Percentiles rank a stretch among this genome's conserved stretches.
Evolutionary conservation across 176 grass and related monocot genomes (phyloP).

Genomic region (Bolboschoenus planiculmis): DNA sequence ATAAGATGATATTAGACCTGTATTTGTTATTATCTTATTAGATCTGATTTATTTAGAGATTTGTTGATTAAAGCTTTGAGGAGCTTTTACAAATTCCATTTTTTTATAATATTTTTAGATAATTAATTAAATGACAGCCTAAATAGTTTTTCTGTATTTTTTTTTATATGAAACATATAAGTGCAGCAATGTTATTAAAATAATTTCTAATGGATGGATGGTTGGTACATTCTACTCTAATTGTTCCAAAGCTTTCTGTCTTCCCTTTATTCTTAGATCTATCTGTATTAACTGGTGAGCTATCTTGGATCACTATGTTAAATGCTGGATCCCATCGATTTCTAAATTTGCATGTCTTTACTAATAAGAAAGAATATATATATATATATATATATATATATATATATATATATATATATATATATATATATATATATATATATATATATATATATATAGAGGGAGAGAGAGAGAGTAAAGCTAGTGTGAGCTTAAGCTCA

Average conservation of each 20-base stretch:
- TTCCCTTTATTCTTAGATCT: background rate
- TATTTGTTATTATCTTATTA: background rate
- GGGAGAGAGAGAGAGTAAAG: too few relatives aligned
- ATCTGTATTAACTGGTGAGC: background rate
- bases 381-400: too few relatives aligned
- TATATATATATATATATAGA: too few relatives aligned
- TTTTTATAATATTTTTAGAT: background rate
- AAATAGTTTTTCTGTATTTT: background rate
- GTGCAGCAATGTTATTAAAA: background rate
- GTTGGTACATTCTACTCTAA: background rate
- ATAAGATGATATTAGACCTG: background rate
- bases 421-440: too few relatives aligned
- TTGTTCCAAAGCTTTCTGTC: background rate
- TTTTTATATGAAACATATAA: background rate
- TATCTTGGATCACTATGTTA: background rate
- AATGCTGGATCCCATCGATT: background rate
- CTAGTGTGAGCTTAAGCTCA: too few relatives aligned
- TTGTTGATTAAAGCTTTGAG: background rate
- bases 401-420: too few relatives aligned
- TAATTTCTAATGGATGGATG: background rate
- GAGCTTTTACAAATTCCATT: background rate
- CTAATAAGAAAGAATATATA: background rate
- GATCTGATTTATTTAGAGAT: background rate
- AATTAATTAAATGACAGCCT: background rate
- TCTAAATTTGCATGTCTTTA: background rate